These are phyloP conservation scores for Blastocystis sp. DNA, from an alignment of 352 stramenopile genomes.

Conservation along the genomic window DNA sequence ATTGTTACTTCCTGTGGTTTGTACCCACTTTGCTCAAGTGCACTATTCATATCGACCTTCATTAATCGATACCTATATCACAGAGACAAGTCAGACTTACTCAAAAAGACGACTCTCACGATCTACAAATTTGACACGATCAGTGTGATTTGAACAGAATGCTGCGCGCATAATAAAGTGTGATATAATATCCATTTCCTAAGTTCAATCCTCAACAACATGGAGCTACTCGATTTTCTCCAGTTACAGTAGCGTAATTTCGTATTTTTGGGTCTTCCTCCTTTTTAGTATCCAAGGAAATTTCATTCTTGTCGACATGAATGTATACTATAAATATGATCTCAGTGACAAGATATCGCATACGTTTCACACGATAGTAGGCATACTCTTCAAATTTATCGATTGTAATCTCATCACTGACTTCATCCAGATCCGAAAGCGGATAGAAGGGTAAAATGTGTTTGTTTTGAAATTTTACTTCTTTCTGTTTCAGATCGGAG, in stretches of 20 bases:
- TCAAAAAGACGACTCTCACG: constrained; percentile 31
- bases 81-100: neutral
- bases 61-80: constrained; percentile 32
- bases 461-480: neutral
- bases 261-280: neutral
- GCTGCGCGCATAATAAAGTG: constrained; percentile 59
- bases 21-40: neutral
- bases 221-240: neutral
- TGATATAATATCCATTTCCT: constrained; percentile 57
- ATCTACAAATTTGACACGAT: constrained; percentile 8
- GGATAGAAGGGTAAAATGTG: constrained; percentile 20
- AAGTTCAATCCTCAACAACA: neutral
- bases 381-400: constrained; percentile 52
- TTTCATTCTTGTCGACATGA: neutral
- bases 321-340: constrained; percentile 42
- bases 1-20: neutral
- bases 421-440: neutral
- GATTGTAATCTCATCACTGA: constrained; percentile 27
- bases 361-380: constrained; percentile 7
- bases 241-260: neutral
- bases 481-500: too few species aligned
- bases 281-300: neutral
- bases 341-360: neutral
- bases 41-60: neutral
- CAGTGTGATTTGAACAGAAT: constrained; percentile 15